Conservation (phyloP, 1,139 yeast species). For the Hyphopichia khmerensis region DNA sequence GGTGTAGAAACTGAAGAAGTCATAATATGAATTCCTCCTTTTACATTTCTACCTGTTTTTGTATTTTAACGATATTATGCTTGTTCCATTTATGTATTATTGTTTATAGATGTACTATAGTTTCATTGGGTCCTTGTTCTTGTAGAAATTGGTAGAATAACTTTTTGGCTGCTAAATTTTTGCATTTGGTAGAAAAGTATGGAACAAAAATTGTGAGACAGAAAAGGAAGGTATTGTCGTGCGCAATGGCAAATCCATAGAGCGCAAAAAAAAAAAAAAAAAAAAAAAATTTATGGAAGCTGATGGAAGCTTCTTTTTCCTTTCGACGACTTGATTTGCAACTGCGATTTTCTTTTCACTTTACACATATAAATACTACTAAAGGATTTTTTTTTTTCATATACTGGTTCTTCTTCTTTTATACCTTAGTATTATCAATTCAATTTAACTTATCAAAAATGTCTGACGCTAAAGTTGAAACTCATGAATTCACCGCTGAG, state of each 20-base stretch:
- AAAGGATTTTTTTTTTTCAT: neutral
- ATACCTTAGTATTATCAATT: neutral
- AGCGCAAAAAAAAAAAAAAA: no score
- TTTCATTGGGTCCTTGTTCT: no score
- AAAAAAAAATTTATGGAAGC: slow-evolving; percentile 22
- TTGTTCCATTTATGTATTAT: neutral
- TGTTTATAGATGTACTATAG: no score
- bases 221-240: no score
- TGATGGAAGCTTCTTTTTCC: slow-evolving; percentile 30
- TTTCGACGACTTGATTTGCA: slow-evolving; percentile 5
- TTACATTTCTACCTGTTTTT: no score
- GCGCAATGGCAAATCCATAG: no score
- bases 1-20: slow-evolving; percentile 82
- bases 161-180: neutral
- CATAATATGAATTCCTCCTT: slow-evolving; percentile 19
- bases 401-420: neutral
- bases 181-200: neutral
- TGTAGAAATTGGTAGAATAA: neutral
- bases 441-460: slow-evolving; percentile 22
- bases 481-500: slow-evolving; percentile 99
- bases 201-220: neutral
- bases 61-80: no score
- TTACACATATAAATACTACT: neutral
- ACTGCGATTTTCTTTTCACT: slow-evolving; percentile 3
- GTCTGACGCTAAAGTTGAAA: slow-evolving; percentile 67